Evolutionary conservation across 305 asterid species (phyloP), one percentile per base, ranked within the genome.

Genomic region (Fraxinus angustifolia): DNA sequence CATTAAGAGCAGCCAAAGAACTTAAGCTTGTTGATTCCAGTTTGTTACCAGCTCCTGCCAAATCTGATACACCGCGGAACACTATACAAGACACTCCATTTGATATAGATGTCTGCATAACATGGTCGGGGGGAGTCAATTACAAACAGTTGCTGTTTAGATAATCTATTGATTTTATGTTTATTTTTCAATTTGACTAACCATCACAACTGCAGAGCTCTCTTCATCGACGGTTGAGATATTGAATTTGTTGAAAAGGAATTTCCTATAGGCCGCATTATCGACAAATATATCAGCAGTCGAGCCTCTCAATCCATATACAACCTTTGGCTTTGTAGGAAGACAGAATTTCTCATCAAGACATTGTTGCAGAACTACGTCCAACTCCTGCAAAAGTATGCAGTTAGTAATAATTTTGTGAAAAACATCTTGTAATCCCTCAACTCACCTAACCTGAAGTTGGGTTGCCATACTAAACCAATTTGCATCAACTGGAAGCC

Each of bases 31-130:
- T 67, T 1, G 38, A 67, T 62, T 23, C 72, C 72, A 8, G 74
- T 28, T 67, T 67, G 19, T 67, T 30, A 28, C 38, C 38, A 12
- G 38, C 38, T 38, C 74, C 74, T 1, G 74, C 74, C 38, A 67
- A 30, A 67, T 67, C 74, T 67, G 74, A 67, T 67, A 67, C 74
- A 3, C 74, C 38, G 74, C 19, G 74, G 38, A 67, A 67, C 38
- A 67, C 74, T 11, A 26, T 67, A 26, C 74, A 67, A 67, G 74
- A 21, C 74, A 67, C 74, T 67, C 38, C 74, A 26, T 67, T 67
- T 67, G 21, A 11, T 3, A 28, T 30, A 12, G 74, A 67, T 26
- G 74, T 67, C 74, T 67, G 74, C 74, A 67, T 10, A 28, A 28
- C 38, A 12, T 28, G 38, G 38, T 28, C 10, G 4, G 1, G 2